Base-by-base conservation (phyloP, 192 early-diverging fungal genomes). In the Pilaira anomala region DNA sequence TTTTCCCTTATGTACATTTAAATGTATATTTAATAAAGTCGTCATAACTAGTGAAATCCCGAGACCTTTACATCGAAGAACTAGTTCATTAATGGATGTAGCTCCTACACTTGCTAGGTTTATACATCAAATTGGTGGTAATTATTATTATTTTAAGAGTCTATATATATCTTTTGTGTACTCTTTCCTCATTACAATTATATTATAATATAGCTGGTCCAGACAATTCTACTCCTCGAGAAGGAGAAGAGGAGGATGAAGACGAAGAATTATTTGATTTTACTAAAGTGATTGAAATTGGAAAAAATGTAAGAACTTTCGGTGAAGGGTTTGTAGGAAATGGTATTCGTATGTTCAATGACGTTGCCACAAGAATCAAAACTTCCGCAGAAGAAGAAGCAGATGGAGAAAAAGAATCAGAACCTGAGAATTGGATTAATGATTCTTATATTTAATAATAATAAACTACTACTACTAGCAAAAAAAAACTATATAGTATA, bases 241-340 rank as follows among this genome's bases (percentile, higher is more conserved):
- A 21, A 46, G 55, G 21, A 19, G 65, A 66, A 0, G n/a, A 46
- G 2, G 69, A 72, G 7, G 54, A 71, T 0, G 55, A 66, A 1
- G 53, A 21, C 1, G 69, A 71, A 21, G 62, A 65, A 6, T 18
- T 62, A 13, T 73, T 73, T 51, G 71, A 73, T 39, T 73, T 73
- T 52, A 62, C 51, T 3, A 73, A 73, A 25, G 71, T 73, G 3
- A 52, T 73, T 41, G 65, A 66, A 16, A 73, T 73, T 18, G 65
- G 65, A 25, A 69, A 69, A 18, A 62, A 69, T n/a, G 53, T 69
- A 2, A 53, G 61, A 8, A 45, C 60, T 0, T 59, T 67, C 33
- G 57, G 64, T 29, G 71, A 67, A 36, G 65, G 60, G 18, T 39
- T 67, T 8, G 46, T 73, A 33, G 65, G 55, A 0, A 73, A 67